Conservation (phyloP, 129 eudicot genomes). For the Artemisia argyi region DNA sequence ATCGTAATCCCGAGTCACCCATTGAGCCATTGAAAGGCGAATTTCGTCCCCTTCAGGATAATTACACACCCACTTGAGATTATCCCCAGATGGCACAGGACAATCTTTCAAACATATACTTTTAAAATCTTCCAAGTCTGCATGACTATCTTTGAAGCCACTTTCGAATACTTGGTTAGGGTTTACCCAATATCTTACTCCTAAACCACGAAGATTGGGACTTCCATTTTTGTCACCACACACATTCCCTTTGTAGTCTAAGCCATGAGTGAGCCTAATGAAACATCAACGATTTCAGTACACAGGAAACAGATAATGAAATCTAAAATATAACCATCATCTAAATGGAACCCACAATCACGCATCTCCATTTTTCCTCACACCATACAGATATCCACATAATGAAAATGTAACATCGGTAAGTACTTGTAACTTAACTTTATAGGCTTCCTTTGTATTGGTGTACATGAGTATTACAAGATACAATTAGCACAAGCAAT, state of each 20-base stretch:
- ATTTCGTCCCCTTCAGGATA: slow-evolving; percentile 86
- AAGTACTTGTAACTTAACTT: background rate
- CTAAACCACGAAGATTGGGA: slow-evolving; percentile 72
- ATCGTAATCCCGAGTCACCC: slow-evolving; percentile 82
- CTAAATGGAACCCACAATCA: background rate
- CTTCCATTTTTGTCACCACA: slow-evolving; percentile 83
- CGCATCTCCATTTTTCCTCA: background rate
- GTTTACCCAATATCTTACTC: slow-evolving; percentile 83
- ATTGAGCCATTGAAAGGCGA: slow-evolving; percentile 64
- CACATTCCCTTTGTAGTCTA: slow-evolving; percentile 94
- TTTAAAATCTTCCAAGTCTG: slow-evolving; percentile 63
- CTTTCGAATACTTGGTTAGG: slow-evolving; percentile 92
- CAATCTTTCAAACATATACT: slow-evolving; percentile 87
- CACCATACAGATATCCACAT: background rate
- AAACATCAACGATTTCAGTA: slow-evolving; percentile 27
- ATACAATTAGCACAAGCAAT: no score
- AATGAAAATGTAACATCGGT: background rate
- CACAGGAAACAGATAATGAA: background rate
- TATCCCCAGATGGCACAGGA: slow-evolving; percentile 80
- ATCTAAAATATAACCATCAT: no score
- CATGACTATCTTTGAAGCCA: slow-evolving; percentile 64
- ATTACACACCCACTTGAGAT: slow-evolving; percentile 92
- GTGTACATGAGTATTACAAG: no score
- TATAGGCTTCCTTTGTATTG: background rate
- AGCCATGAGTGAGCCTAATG: slow-evolving; percentile 70